Evolutionary conservation across 1,284 basidiomycete species (phyloP), one percentile per base, ranked within the genome.

Genomic region (Grifola frondosa): DNA sequence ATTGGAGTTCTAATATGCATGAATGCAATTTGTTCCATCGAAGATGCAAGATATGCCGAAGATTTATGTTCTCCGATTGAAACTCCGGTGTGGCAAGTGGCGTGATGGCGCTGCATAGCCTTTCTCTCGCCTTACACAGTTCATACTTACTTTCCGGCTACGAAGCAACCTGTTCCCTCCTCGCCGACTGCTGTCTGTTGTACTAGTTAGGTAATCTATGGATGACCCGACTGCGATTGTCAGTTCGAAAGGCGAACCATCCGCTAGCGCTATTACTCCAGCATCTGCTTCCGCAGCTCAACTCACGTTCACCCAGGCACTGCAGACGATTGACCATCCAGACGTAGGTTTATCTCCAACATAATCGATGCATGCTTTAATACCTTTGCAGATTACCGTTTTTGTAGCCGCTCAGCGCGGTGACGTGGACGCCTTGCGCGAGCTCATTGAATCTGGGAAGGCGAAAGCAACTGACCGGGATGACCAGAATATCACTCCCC

Each of bases 331-430:
- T 8, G 52, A 60, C 32, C 59, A 63, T 19, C 56, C 62, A 19
- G 67, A 68, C 38, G 68, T 68, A 40, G 45, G 57, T 48, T 16
- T 15, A 29, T 23, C 15, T 23, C 33, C 30, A 31, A 17, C 33
- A 23, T 6, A 25, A 17, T 26, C 17, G 32, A 37, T 19, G 12
- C 19, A 40, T 44, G 26, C 31, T 30, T 42, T 19, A 28, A 28
- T 43, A 8, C 41, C 10, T 30, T 12, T 30, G 4, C 40, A 71
- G 66, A 58, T 57, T 24, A 85, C 79, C 44, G 86, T 97, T 28
- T 93, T 97, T 60, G 71, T 88, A 4, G 87, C 92, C 10, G 84
- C 93, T 0, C 95, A 97, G 61, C 75, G 90, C 36, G 95, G 95
- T 24, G 92, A 97, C 58, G 72, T 91, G 2, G 66, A 69, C 3